Conservation (phyloP, 768 basidiomycete species). For the Lactarius trivialis region DNA sequence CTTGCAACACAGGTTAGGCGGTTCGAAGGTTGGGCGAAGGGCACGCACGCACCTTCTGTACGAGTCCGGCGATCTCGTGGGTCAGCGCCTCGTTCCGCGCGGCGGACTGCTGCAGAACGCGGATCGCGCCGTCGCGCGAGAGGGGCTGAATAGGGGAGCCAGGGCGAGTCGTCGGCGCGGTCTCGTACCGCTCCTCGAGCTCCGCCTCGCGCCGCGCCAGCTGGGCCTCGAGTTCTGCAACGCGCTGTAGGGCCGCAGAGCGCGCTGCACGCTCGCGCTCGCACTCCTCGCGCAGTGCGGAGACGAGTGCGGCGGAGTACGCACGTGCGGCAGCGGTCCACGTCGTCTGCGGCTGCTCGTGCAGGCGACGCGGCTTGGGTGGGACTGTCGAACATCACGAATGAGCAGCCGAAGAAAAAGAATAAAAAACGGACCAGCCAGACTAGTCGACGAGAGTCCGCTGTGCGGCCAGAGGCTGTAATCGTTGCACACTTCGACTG, state of each 20-base stretch:
- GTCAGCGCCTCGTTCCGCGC: conserved; percentile 17
- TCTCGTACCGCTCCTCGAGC: conserved; percentile 32
- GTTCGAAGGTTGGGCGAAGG: neutral
- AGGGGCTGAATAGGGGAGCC: conserved; percentile 9
- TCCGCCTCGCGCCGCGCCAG: conserved; percentile 53
- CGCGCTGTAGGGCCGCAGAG: conserved; percentile 36
- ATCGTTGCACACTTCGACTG: conserved; percentile 23
- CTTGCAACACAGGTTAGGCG: neutral
- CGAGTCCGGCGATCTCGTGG: conserved; percentile 13
- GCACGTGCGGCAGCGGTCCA: conserved; percentile 26
- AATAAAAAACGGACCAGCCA: neutral
- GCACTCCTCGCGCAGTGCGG: conserved; percentile 37
- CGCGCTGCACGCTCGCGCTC: conserved; percentile 39
- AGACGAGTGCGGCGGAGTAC: conserved; percentile 42
- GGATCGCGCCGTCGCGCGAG: conserved; percentile 21
- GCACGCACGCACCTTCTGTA: conserved; percentile 10
- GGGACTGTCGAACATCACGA: neutral
- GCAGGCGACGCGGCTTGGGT: conserved; percentile 9
- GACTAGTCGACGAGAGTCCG: conserved; percentile 5
- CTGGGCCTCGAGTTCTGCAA: conserved; percentile 44
- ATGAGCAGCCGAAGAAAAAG: neutral
- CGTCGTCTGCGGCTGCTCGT: conserved; percentile 24
- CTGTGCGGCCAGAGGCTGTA: conserved; percentile 22
- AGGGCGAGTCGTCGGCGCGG: neutral
- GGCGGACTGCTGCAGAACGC: conserved; percentile 18